Conservation (phyloP, 2,329 filamentous ascomycete species). For the Sporothrix euskadiensis region DNA sequence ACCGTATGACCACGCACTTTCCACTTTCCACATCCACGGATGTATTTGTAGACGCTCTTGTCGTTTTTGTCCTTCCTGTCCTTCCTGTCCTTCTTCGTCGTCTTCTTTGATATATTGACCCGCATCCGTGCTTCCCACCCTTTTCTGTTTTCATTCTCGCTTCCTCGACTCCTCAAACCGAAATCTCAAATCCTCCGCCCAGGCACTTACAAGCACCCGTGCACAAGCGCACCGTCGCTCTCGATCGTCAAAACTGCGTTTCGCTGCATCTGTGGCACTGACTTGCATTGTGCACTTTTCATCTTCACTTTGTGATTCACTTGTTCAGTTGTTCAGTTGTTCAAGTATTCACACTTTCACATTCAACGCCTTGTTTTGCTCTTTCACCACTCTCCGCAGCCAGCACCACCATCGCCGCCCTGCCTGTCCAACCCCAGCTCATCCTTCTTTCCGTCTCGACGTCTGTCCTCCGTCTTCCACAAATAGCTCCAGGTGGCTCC, state of each 20-base stretch:
- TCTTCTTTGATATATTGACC: constrained; percentile 23
- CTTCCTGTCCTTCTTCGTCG: neutral
- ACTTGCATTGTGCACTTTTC: neutral
- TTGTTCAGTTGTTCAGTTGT: neutral
- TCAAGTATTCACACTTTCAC: neutral
- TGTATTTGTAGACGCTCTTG: constrained; percentile 1
- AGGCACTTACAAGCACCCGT: neutral
- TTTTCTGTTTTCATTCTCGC: neutral
- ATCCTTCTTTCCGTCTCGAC: neutral
- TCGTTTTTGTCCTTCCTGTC: constrained; percentile 1
- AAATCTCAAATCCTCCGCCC: neutral
- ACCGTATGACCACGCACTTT: constrained; percentile 12
- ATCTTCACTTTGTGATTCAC: neutral
- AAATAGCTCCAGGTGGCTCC: neutral
- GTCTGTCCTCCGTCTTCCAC: constrained; percentile 1
- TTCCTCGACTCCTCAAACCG: neutral
- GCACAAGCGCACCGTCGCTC: constrained; percentile 5
- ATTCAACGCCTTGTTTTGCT: neutral
- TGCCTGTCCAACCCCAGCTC: constrained; percentile 12
- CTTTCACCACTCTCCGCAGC: neutral
- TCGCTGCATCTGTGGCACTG: neutral
- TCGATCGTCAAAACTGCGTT: constrained; percentile 7
- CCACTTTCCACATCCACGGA: neutral
- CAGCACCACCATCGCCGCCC: neutral
- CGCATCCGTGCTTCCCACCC: constrained; percentile 16